A percentile compares a stretch with the other conserved stretches of the same genome.
Conservation (phyloP, 2,329 filamentous ascomycete genomes). For the Stagonosporopsis vannaccii region DNA sequence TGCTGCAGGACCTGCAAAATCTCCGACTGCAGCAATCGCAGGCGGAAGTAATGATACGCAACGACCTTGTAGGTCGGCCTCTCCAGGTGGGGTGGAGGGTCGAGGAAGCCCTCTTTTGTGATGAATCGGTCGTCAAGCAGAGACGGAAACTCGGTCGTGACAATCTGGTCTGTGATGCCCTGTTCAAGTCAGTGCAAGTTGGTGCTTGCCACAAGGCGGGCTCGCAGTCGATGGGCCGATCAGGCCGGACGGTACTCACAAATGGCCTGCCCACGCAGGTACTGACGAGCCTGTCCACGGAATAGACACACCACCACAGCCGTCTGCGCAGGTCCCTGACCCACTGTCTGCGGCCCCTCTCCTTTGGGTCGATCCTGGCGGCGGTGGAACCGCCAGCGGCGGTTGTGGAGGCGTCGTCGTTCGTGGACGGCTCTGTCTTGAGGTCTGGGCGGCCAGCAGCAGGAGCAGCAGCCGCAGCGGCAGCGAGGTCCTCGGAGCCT, state of each 20-base stretch:
- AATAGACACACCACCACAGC: conserved; percentile 97
- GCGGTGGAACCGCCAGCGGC: conserved; percentile 25
- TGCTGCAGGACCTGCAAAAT: conserved; percentile 93
- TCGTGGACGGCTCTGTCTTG: conserved; percentile 44
- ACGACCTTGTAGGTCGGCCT: conserved; percentile 88
- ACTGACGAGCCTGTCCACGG: conserved; percentile 91
- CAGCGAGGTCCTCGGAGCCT: conserved; percentile 42
- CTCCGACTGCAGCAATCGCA: conserved; percentile 89
- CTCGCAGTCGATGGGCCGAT: neutral
- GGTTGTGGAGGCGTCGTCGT: conserved; percentile 16
- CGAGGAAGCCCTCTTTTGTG: conserved; percentile 76
- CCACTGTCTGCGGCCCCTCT: conserved; percentile 78
- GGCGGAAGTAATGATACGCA: conserved; percentile 88
- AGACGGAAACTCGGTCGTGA: conserved; percentile 94
- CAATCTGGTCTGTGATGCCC: conserved; percentile 90
- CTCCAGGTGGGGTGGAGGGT: conserved; percentile 63
- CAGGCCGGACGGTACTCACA: conserved; percentile 56
- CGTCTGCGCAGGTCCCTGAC: conserved; percentile 84
- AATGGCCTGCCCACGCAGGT: conserved; percentile 93
- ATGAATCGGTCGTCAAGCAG: conserved; percentile 88
- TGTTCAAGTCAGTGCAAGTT: conserved; percentile 20
- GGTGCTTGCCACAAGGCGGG: too few species aligned
- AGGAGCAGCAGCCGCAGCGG: too few species aligned
- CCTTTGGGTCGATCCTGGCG: conserved; percentile 56
- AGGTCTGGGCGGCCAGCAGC: conserved; percentile 16